Evolutionary conservation across 2,329 filamentous ascomycete species (phyloP).

Genomic region (Calonectria multiphialidica): DNA sequence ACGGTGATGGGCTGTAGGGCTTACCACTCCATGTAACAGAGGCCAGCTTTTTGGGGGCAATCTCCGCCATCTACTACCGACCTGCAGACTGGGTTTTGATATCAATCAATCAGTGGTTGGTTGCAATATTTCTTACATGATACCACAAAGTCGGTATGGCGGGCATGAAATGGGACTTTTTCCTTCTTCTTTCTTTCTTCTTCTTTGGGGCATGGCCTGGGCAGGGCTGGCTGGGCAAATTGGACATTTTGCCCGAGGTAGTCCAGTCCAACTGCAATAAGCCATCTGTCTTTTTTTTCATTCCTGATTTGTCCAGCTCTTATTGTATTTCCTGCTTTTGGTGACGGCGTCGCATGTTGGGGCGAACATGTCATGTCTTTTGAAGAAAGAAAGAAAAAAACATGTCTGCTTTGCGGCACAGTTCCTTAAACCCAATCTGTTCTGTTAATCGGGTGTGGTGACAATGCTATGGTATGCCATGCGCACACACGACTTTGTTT

Average conservation of each 20-base stretch:
- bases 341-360: neutral
- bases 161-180: too few relatives aligned
- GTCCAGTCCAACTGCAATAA: too few relatives aligned
- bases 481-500: neutral
- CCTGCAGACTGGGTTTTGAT: neutral
- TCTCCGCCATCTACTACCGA: neutral
- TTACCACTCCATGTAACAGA: neutral
- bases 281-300: too few relatives aligned
- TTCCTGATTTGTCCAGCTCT: too few relatives aligned
- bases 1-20: constrained; percentile 4
- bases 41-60: neutral
- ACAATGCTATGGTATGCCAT: neutral
- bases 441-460: neutral
- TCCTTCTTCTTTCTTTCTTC: neutral
- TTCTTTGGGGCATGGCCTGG: neutral
- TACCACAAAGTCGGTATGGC: neutral
- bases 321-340: neutral
- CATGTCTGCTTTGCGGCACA: neutral
- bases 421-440: neutral
- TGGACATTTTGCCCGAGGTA: too few relatives aligned
- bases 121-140: neutral
- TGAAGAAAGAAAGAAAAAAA: neutral
- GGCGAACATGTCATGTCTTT: neutral
- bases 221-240: too few relatives aligned
- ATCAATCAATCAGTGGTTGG: neutral